phyloP scores from a whole-genome alignment of 2,329 filamentous ascomycete species.

The Rugonectria rugulosa region DNA sequence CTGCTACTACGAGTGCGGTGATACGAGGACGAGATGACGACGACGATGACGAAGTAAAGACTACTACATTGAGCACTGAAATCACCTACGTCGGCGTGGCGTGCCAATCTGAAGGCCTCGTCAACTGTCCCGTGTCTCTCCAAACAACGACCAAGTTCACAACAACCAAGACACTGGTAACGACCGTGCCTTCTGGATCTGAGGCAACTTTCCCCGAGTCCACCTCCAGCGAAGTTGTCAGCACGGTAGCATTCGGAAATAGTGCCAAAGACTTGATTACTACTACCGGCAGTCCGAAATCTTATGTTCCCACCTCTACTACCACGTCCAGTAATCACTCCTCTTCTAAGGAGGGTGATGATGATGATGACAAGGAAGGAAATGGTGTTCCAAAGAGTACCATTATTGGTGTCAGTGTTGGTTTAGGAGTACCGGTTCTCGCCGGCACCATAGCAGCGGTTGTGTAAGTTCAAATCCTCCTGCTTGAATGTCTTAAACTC shows the following conservation, averaged over 20 bases:
- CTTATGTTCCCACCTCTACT: conserved; percentile 49
- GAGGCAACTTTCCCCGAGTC: conserved; percentile 50
- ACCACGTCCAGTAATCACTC: conserved; percentile 23
- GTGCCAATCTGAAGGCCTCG: conserved; percentile 51
- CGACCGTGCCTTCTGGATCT: conserved; percentile 44
- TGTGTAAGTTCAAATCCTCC: conserved; percentile 41
- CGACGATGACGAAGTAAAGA: conserved; percentile 42
- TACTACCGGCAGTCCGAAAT: conserved; percentile 51
- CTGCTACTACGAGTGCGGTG: conserved; percentile 23
- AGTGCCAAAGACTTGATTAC: conserved; percentile 39
- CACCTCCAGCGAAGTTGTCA: conserved; percentile 41
- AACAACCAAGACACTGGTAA: conserved; percentile 49
- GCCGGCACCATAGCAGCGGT: conserved; percentile 38
- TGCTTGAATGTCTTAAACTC: not conserved
- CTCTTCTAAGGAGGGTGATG: not conserved
- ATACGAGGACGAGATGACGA: conserved; percentile 8
- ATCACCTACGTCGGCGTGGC: conserved; percentile 53
- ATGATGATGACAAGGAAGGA: conserved; percentile 1
- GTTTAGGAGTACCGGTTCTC: conserved; percentile 52
- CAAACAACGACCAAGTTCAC: conserved; percentile 53
- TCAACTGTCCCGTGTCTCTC: conserved; percentile 59
- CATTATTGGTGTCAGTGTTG: conserved; percentile 58
- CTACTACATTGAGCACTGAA: conserved; percentile 49
- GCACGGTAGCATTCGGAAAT: conserved; percentile 51
- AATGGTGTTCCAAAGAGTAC: conserved; percentile 51